Base-by-base conservation (phyloP, 108 stramenopile species). In the Fragilariopsis cylindrus region DNA sequence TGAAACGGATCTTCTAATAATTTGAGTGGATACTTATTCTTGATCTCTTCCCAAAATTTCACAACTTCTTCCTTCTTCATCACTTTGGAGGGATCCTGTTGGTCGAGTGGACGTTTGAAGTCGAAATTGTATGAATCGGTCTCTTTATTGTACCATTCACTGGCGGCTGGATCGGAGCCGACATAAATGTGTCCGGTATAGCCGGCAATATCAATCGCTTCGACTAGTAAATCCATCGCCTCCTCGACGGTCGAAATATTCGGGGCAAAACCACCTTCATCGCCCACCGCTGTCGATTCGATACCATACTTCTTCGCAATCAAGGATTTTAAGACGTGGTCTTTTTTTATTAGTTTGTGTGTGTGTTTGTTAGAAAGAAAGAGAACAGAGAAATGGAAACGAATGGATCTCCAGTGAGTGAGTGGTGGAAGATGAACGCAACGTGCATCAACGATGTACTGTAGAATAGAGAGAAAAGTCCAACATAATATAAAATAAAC, bases 1-100 rank as follows among this genome's bases (percentile, higher is more conserved):
- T 99, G 98, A 79, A 99, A 98, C 68, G 99, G 97, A 87, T 99
- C 99, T 85, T 99, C 99, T 72, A 99, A 98, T 60, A 97, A 97
- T 46, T 97, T 93, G 83, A 99, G 98, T 48, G 98, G 98, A 86
- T 95, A 99, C 74, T 98, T 88, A 53, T 78, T 82, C 71, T 82
- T 82, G 70, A 97, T 70, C 57, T 95, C 82, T 84, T 93, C 90
- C 96, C 98, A 99, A 72, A 98, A 86, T 65, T 93, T 93, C 57
- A 92, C 90, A 68, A 99, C 92, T 78, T 97, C 94, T 68, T 96
- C 94, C 70, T 97, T 97, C 45, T 85, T 87, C 57, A 98, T 75
- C 73, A 96, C 77, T 58, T 90, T 86, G 30, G 85, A 82, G 18
- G 90, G 54, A 77, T 98, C 96, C 72, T 30, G 95, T 96, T 43